Evolutionary conservation across 495 filamentous ascomycete species (phyloP).

Genomic region (Penicillium alfredii): DNA sequence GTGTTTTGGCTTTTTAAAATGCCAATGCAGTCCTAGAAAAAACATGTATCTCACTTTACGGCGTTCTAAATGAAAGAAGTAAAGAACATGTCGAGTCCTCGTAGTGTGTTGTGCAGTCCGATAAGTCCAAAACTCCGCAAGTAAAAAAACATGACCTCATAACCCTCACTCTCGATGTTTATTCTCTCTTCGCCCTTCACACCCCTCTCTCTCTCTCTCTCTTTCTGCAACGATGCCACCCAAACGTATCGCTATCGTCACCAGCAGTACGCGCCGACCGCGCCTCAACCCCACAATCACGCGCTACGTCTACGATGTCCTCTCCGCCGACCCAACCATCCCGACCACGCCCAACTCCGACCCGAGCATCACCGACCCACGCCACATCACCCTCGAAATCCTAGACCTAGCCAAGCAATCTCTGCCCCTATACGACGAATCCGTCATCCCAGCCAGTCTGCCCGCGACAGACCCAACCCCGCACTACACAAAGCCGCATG

Average conservation of each 20-base stretch:
- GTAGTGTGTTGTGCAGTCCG: no score
- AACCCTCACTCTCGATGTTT: no score
- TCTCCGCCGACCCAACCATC: constrained; percentile 13
- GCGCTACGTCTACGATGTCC: constrained; percentile 23
- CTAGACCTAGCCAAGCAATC: constrained; percentile 49
- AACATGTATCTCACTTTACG: no score
- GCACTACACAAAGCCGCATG: constrained; percentile 43
- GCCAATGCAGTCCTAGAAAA: no score
- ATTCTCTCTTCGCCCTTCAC: no score
- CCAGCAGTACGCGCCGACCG: constrained; percentile 24
- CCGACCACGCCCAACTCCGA: constrained; percentile 8
- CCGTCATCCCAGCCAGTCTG: constrained; percentile 44
- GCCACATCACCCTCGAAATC: constrained; percentile 19
- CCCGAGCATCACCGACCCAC: constrained; percentile 13
- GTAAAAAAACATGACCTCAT: no score
- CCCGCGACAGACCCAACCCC: constrained; percentile 27
- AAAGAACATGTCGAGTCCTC: no score
- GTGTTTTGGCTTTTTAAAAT: no score
- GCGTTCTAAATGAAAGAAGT: no score
- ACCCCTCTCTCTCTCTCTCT: neutral
- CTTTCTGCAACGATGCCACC: constrained; percentile 10
- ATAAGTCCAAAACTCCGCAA: no score
- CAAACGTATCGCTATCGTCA: constrained; percentile 22
- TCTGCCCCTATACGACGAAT: constrained; percentile 53
- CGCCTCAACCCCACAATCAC: constrained; percentile 26